A percentile compares a stretch with the other conserved stretches of the same genome.
Conservation (phyloP, 208 protist species). For the Trypanosoma cruzi region DNA sequence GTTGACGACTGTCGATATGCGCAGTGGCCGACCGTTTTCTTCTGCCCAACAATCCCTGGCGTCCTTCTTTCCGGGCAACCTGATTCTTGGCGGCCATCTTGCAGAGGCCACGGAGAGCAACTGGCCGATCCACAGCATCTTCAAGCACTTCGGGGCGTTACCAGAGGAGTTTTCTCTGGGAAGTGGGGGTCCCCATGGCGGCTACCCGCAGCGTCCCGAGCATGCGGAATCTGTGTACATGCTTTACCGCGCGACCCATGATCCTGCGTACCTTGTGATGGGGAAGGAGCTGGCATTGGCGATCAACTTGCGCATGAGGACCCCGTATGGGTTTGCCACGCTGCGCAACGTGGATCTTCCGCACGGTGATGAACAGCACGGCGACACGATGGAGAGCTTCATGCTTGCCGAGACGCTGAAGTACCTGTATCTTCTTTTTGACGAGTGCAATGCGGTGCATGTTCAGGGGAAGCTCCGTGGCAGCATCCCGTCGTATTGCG, state of each 20-base stretch:
- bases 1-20: too few relatives aligned
- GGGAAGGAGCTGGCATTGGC: conserved; percentile 61
- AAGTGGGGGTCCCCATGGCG: not conserved
- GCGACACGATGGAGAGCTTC: conserved; percentile 94
- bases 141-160: conserved; percentile 63
- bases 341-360: conserved; percentile 35
- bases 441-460: conserved; percentile 46
- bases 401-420: conserved; percentile 96
- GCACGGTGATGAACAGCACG: conserved; percentile 28
- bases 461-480: conserved; percentile 16
- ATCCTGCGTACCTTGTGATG: conserved; percentile 65
- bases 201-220: conserved; percentile 89
- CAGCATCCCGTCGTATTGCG: conserved; percentile 12
- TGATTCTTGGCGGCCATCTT: conserved; percentile 75
- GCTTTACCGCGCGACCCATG: conserved; percentile 70
- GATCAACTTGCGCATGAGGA: conserved; percentile 51
- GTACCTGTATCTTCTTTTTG: conserved; percentile 96
- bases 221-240: conserved; percentile 84
- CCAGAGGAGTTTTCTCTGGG: conserved; percentile 63
- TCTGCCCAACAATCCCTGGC: conserved; percentile 59
- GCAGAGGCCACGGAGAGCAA: conserved; percentile 37
- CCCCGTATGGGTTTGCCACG: conserved; percentile 52
- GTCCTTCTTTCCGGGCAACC: conserved; percentile 80
- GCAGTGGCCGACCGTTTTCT: conserved; percentile 12
- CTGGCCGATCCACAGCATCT: conserved; percentile 68